Evolutionary conservation across 345 rosid genomes (phyloP).

Genomic region (Pelargonium nanum): DNA sequence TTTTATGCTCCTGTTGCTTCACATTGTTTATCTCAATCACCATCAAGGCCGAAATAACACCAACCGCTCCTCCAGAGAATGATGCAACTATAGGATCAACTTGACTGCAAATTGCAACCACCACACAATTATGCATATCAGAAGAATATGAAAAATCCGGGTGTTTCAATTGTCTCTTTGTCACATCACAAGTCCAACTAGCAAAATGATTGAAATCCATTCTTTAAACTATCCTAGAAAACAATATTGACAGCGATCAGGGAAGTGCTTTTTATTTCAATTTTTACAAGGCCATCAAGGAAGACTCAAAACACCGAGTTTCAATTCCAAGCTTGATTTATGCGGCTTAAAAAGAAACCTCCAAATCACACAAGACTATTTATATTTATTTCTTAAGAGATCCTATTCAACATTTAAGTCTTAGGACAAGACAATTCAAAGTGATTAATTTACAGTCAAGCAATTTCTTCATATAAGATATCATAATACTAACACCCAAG

Average conservation of each 20-base stretch:
- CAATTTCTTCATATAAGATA: too few relatives aligned
- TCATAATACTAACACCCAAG: too few relatives aligned
- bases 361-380: too few relatives aligned
- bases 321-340: background rate
- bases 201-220: background rate
- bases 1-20: conserved; percentile 82
- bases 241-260: background rate
- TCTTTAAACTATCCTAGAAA: too few relatives aligned
- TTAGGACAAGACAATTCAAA: too few relatives aligned
- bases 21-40: conserved; percentile 94
- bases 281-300: too few relatives aligned
- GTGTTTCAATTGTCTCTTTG: too few relatives aligned
- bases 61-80: conserved; percentile 97
- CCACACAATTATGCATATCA: background rate
- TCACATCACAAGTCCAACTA: background rate
- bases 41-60: conserved; percentile 94
- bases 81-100: conserved; percentile 98
- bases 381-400: too few relatives aligned
- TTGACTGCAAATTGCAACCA: conserved; percentile 39
- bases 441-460: too few relatives aligned
- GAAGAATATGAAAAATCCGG: too few relatives aligned
- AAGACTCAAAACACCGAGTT: too few relatives aligned
- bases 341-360: background rate
- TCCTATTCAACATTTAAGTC: too few relatives aligned
- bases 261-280: background rate